These are phyloP conservation scores for Thymus quinquecostatus DNA, from an alignment of 257 asterid genomes.

Conservation along the genomic window DNA sequence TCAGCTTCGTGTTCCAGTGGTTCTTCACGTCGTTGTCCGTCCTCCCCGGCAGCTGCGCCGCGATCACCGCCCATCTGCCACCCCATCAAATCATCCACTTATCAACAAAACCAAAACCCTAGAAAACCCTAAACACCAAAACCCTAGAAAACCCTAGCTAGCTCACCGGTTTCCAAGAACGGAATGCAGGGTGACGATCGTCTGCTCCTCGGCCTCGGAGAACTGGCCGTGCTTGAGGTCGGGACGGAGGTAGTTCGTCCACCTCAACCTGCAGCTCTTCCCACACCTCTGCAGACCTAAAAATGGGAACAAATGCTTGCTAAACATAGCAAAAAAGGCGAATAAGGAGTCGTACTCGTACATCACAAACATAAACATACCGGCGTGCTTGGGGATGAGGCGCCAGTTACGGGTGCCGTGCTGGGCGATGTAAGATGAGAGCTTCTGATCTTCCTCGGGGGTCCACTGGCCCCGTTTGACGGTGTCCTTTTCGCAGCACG, in stretches of 20 bases:
- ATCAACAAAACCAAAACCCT: no score
- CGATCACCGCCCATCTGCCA: slow-evolving; percentile 88
- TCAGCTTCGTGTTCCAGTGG: slow-evolving; percentile 95
- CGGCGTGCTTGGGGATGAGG: slow-evolving; percentile 95
- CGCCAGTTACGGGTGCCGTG: slow-evolving; percentile 98
- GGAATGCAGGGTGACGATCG: slow-evolving; percentile 88
- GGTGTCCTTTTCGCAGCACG: slow-evolving; percentile 92
- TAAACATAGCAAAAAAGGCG: no score
- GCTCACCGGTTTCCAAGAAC: slow-evolving; percentile 86
- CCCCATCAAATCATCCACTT: no score
- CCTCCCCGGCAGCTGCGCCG: slow-evolving; percentile 89
- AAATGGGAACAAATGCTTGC: no score
- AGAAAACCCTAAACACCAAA: no score
- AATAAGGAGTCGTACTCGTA: no score
- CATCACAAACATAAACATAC: slow-evolving; percentile 25
- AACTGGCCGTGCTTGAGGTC: slow-evolving; percentile 98
- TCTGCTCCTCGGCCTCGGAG: slow-evolving; percentile 84
- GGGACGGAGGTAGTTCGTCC: slow-evolving; percentile 98
- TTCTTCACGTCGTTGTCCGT: slow-evolving; percentile 95
- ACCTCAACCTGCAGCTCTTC: slow-evolving; percentile 86
- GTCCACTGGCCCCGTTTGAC: slow-evolving; percentile 98
- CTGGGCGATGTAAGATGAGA: slow-evolving; percentile 91
- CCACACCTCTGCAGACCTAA: slow-evolving; percentile 92
- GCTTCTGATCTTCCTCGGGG: slow-evolving; percentile 94
- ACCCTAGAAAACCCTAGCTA: no score